Conservation (phyloP, 495 filamentous ascomycete species). For the Geopyxis carbonaria region DNA sequence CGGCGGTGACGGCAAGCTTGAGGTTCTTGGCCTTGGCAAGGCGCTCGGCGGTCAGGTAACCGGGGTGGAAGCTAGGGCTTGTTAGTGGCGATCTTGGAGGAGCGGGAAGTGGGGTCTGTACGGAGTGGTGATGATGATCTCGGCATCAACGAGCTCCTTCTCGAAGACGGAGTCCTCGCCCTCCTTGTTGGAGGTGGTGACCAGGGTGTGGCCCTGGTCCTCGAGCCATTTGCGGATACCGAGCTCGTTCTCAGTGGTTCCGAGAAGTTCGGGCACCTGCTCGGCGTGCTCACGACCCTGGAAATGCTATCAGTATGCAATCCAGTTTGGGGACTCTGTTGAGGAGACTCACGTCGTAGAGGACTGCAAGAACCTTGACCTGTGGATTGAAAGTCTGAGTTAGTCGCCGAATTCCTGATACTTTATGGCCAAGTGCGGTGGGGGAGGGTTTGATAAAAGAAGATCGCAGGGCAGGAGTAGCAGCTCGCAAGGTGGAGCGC, state of each 20-base stretch:
- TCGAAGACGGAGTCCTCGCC: slow-evolving; percentile 87
- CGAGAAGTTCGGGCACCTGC: slow-evolving; percentile 70
- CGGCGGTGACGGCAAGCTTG: slow-evolving; percentile 88
- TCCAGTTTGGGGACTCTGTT: slow-evolving; percentile 1
- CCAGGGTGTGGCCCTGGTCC: slow-evolving; percentile 81
- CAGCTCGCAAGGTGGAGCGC: too few species aligned
- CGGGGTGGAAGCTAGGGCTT: slow-evolving; percentile 73
- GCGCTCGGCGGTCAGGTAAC: slow-evolving; percentile 91
- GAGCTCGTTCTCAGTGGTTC: slow-evolving; percentile 95
- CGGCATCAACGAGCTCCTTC: slow-evolving; percentile 84
- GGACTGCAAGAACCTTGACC: slow-evolving; percentile 58
- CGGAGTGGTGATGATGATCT: slow-evolving; percentile 98
- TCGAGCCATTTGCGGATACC: slow-evolving; percentile 93
- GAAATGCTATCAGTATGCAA: too few species aligned
- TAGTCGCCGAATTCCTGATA: too few species aligned
- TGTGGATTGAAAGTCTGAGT: slow-evolving; percentile 34
- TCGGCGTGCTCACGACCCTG: slow-evolving; percentile 52
- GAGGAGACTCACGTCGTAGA: slow-evolving; percentile 50
- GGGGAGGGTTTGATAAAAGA: too few species aligned
- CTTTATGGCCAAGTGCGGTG: too few species aligned
- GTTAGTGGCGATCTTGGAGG: neutral
- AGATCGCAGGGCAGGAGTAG: too few species aligned
- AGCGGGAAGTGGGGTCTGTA: slow-evolving; percentile 33
- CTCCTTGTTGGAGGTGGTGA: slow-evolving; percentile 96
- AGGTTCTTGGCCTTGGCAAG: slow-evolving; percentile 97